These are phyloP conservation scores for Nadsonia fulvescens DNA, from an alignment of 805 yeast genomes.

Conservation along the genomic window DNA sequence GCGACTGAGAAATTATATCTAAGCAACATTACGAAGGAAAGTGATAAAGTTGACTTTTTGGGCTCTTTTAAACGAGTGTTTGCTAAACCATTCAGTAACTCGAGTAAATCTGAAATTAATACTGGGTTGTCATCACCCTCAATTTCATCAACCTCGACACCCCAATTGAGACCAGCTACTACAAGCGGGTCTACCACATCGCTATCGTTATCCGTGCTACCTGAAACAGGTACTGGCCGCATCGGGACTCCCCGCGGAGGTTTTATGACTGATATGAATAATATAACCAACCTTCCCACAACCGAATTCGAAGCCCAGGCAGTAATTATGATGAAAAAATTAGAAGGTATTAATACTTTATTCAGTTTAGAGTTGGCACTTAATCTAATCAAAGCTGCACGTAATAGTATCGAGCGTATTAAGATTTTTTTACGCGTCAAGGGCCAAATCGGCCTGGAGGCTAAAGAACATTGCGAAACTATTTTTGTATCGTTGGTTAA, in stretches of 20 bases:
- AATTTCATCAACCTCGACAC: background rate
- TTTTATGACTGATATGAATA: too few relatives aligned
- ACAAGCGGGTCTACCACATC: slow-evolving; percentile 1
- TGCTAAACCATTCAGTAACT: slow-evolving; percentile 16
- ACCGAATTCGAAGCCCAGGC: slow-evolving; percentile 67
- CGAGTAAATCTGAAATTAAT: too few relatives aligned
- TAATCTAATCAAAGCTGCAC: slow-evolving; percentile 50
- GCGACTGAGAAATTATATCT: slow-evolving; percentile 30
- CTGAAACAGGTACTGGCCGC: too few relatives aligned
- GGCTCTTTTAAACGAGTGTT: slow-evolving; percentile 33
- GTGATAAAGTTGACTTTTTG: slow-evolving; percentile 33
- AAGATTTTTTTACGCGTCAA: slow-evolving; percentile 24
- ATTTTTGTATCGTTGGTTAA: slow-evolving; percentile 51
- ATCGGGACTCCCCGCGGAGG: too few relatives aligned
- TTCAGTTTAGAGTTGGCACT: slow-evolving; percentile 70
- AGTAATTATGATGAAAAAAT: slow-evolving; percentile 55
- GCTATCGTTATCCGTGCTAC: background rate
- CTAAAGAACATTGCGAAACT: slow-evolving; percentile 33
- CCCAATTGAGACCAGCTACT: background rate
- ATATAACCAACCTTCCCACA: slow-evolving; percentile 21
- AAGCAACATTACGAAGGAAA: slow-evolving; percentile 26
- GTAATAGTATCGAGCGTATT: slow-evolving; percentile 42
- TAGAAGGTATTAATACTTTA: slow-evolving; percentile 56
- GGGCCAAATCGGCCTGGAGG: slow-evolving; percentile 18
- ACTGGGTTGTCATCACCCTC: slow-evolving; percentile 10